Evolutionary conservation across 2,329 filamentous ascomycete genomes (phyloP).

Genomic region (Cladosporium velox): DNA sequence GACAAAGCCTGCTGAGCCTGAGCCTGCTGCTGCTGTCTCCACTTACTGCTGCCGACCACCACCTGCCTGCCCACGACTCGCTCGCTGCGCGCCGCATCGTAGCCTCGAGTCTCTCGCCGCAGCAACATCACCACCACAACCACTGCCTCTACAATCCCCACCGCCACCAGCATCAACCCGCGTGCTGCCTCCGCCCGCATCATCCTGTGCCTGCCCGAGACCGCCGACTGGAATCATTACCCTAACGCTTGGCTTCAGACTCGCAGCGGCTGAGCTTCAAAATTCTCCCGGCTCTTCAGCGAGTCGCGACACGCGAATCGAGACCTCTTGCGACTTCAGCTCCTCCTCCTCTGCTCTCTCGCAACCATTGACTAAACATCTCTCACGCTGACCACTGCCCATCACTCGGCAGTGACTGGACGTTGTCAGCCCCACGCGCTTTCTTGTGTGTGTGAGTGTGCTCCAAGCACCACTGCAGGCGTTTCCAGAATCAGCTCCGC

Average conservation of each 20-base stretch:
- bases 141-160: neutral
- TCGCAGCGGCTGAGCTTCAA: constrained; percentile 2
- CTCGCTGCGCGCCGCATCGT: neutral
- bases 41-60: constrained; percentile 2
- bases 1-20: constrained; percentile 11
- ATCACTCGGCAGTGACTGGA: constrained; percentile 18
- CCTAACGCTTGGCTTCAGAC: constrained; percentile 15
- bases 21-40: constrained; percentile 10
- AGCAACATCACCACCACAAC: neutral
- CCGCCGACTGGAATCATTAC: neutral
- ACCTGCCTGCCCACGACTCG: constrained; percentile 3
- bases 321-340: constrained; percentile 4
- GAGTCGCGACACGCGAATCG: constrained; percentile 10
- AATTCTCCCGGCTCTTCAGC: constrained; percentile 11
- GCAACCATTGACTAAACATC: neutral
- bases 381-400: constrained; percentile 8
- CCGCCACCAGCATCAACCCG: neutral
- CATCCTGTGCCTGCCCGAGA: neutral
- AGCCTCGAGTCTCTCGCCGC: neutral
- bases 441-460: constrained; percentile 16
- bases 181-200: neutral
- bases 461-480: constrained; percentile 23
- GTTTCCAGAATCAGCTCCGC: constrained; percentile 17
- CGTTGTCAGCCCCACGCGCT: constrained; percentile 10
- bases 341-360: neutral